Conservation (phyloP, 2,329 filamentous ascomycete species). For the Fusarium subglutinans region DNA sequence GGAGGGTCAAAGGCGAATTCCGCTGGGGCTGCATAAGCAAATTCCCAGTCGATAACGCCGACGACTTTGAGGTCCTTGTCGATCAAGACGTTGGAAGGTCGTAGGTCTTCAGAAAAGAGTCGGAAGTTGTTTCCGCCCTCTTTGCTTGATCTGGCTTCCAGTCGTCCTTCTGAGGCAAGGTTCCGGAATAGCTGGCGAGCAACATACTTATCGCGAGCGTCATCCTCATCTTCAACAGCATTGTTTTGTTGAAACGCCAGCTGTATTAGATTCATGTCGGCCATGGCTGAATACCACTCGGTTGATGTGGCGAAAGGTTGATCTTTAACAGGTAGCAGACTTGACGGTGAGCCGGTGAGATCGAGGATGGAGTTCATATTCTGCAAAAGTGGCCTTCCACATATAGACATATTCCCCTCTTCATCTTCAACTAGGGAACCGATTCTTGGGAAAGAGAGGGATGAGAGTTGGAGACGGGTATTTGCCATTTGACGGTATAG, state of each 20-base stretch:
- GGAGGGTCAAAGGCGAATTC: background rate
- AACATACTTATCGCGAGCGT: background rate
- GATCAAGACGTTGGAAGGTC: background rate
- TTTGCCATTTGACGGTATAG: background rate
- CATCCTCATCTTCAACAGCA: background rate
- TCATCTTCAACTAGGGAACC: background rate
- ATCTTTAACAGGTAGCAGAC: background rate
- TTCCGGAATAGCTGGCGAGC: background rate
- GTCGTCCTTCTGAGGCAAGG: background rate
- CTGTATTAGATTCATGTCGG: background rate
- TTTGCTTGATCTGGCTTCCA: background rate
- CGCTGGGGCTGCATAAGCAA: background rate
- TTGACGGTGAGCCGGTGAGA: background rate
- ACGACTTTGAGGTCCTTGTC: background rate
- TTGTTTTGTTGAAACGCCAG: background rate
- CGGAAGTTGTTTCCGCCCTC: background rate
- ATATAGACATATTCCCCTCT: fast-evolving
- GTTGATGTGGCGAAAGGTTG: background rate
- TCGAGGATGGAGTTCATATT: background rate
- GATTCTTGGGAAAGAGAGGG: fast-evolving
- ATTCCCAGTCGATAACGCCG: background rate
- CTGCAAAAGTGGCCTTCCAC: background rate
- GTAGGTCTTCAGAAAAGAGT: background rate
- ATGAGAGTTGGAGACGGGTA: background rate
- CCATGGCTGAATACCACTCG: background rate